Evolutionary conservation across 805 yeast genomes (phyloP).

Genomic region (Barnettozyma siamensis): DNA sequence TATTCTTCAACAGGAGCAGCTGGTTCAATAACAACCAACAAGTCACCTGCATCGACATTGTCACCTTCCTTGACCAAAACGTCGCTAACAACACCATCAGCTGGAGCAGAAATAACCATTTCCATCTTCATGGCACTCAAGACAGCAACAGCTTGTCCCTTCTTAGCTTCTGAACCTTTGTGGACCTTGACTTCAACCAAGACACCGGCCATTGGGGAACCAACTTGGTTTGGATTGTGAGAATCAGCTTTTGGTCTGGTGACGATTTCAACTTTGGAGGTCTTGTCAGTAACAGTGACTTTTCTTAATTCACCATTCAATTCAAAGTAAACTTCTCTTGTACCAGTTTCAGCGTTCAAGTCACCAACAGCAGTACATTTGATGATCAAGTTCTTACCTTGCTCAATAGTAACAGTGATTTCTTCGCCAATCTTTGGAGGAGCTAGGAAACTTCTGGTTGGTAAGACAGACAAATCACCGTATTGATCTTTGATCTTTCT

Average conservation of each 20-base stretch:
- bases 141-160: constrained; percentile 93
- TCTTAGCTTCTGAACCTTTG: constrained; percentile 82
- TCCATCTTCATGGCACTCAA: constrained; percentile 99
- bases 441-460: constrained; percentile 85
- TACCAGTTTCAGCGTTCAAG: constrained; percentile 75
- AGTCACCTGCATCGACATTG: constrained; percentile 90
- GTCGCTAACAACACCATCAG: constrained; percentile 75
- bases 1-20: constrained; percentile 8
- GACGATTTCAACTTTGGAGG: constrained; percentile 77
- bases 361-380: constrained; percentile 93
- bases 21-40: constrained; percentile 55
- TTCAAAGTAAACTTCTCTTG: constrained; percentile 95
- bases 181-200: constrained; percentile 91
- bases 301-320: constrained; percentile 98
- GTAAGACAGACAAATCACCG: constrained; percentile 91
- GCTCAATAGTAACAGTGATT: constrained; percentile 81
- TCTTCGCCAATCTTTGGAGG: constrained; percentile 88
- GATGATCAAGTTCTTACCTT: constrained; percentile 90
- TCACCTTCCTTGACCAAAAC: constrained; percentile 84
- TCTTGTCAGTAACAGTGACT: constrained; percentile 84
- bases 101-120: constrained; percentile 94
- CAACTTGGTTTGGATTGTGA: constrained; percentile 84
- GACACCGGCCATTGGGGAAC: constrained; percentile 99
- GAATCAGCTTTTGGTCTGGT: constrained; percentile 88
- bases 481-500: constrained; percentile 66